Conservation (phyloP, 2,329 filamentous ascomycete genomes). For the Talaromyces albobiverticillius region DNA sequence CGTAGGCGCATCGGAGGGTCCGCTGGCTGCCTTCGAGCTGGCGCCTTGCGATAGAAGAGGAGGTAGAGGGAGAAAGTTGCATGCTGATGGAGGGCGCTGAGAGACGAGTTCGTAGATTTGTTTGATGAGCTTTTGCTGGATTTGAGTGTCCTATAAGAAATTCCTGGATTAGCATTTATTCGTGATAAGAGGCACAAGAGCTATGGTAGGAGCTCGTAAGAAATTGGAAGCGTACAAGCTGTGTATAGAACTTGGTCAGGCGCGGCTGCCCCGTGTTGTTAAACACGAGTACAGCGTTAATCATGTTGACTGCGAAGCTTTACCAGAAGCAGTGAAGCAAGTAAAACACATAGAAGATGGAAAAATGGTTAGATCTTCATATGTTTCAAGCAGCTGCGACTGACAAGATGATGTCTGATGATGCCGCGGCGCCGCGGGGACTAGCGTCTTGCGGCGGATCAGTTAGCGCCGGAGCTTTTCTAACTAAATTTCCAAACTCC, state of each 20-base stretch:
- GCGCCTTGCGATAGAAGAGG: slow-evolving; percentile 58
- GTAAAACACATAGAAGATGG: neutral
- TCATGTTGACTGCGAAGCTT: slow-evolving; percentile 59
- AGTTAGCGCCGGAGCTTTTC: slow-evolving; percentile 11
- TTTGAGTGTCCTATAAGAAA: slow-evolving; percentile 77
- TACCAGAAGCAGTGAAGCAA: neutral
- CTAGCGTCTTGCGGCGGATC: neutral
- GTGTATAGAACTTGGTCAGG: slow-evolving; percentile 97
- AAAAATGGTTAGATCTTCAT: neutral
- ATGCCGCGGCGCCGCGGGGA: neutral
- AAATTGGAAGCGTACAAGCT: slow-evolving; percentile 72
- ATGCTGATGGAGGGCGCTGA: slow-evolving; percentile 84
- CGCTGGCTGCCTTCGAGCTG: slow-evolving; percentile 45
- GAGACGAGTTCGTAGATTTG: slow-evolving; percentile 97
- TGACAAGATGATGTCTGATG: neutral
- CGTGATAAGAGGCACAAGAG: slow-evolving; percentile 8
- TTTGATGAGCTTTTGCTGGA: slow-evolving; percentile 92
- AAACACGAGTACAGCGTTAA: slow-evolving; percentile 97
- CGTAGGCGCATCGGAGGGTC: slow-evolving; percentile 83
- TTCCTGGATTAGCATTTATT: neutral
- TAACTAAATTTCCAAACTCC: neutral
- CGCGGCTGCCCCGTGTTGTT: slow-evolving; percentile 97
- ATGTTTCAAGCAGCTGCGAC: too few species aligned
- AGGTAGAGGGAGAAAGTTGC: slow-evolving; percentile 88
- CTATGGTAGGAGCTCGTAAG: neutral